Evolutionary conservation across 2,329 filamentous ascomycete species (phyloP).

Genomic region (Xylaria sp.): DNA sequence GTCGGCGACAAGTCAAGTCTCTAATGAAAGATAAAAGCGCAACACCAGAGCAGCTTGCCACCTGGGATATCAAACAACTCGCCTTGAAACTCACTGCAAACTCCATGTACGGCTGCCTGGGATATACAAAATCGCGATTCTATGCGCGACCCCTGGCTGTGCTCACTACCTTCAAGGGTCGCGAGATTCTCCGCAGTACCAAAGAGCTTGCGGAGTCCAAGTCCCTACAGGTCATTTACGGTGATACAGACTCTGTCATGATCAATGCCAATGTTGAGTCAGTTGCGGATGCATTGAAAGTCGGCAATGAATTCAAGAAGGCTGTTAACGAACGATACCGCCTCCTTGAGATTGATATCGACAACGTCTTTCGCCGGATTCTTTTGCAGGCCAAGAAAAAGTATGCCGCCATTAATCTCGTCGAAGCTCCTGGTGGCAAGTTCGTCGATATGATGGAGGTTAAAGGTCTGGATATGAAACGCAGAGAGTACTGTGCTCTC

Average conservation of each 20-base stretch:
- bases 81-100: constrained; percentile 97
- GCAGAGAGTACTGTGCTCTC: constrained; percentile 93
- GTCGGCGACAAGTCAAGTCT: constrained; percentile 90
- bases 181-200: constrained; percentile 94
- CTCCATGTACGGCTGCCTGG: constrained; percentile 99
- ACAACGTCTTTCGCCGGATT: constrained; percentile 94
- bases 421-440: constrained; percentile 80
- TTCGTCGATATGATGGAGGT: constrained; percentile 95
- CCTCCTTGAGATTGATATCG: constrained; percentile 95
- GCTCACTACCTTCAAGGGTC: constrained; percentile 95
- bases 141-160: constrained; percentile 94
- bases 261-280: constrained; percentile 98
- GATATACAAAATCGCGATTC: constrained; percentile 95
- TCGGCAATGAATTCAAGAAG: constrained; percentile 93
- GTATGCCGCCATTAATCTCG: constrained; percentile 94
- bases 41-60: constrained; percentile 82
- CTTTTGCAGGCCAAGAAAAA: constrained; percentile 98
- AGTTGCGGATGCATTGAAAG: constrained; percentile 85
- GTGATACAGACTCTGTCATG: constrained; percentile 99
- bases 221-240: constrained; percentile 93
- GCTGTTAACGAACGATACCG: constrained; percentile 93
- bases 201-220: constrained; percentile 94
- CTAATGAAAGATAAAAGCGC: constrained; percentile 95
- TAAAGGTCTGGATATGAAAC: constrained; percentile 97
- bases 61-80: constrained; percentile 98